Percentiles rank a stretch among this genome's conserved stretches.
Conservation (phyloP, 257 asterid species). For the Paulownia fortunei region DNA sequence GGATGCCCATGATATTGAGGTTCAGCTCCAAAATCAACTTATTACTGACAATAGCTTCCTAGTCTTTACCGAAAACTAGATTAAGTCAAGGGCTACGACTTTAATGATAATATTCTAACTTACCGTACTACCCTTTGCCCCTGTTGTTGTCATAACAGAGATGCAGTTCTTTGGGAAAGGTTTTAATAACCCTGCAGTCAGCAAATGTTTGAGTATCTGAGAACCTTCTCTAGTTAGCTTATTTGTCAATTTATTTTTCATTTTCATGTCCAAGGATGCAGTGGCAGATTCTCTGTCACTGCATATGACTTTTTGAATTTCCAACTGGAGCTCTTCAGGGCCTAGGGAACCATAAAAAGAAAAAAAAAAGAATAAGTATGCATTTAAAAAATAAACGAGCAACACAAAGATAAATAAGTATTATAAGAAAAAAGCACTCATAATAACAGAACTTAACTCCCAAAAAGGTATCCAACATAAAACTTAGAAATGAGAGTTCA, state of each 20-base stretch:
- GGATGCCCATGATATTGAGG: neutral
- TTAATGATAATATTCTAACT: constrained; percentile 35
- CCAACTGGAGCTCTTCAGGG: constrained; percentile 87
- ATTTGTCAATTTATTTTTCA: constrained; percentile 86
- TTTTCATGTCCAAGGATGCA: constrained; percentile 87
- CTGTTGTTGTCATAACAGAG: constrained; percentile 93
- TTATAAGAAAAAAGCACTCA: neutral
- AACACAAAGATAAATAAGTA: neutral
- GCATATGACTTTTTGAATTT: constrained; percentile 77
- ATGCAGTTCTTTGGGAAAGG: constrained; percentile 97
- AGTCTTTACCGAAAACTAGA: neutral
- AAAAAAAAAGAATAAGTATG: neutral
- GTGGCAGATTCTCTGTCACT: constrained; percentile 80
- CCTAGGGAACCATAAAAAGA: constrained; percentile 57
- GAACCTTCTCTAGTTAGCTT: constrained; percentile 70
- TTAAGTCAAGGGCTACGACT: neutral
- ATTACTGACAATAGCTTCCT: neutral
- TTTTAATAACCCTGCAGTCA: constrained; percentile 75
- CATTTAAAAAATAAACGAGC: constrained; percentile 9
- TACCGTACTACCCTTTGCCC: constrained; percentile 99
- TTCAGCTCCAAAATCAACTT: neutral
- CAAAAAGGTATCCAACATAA: neutral
- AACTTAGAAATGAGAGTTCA: constrained; percentile 5
- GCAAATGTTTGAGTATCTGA: constrained; percentile 78
- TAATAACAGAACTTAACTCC: neutral